Evolutionary conservation across 2,329 filamentous ascomycete genomes (phyloP).

Genomic region (Monosporascus sp.): DNA sequence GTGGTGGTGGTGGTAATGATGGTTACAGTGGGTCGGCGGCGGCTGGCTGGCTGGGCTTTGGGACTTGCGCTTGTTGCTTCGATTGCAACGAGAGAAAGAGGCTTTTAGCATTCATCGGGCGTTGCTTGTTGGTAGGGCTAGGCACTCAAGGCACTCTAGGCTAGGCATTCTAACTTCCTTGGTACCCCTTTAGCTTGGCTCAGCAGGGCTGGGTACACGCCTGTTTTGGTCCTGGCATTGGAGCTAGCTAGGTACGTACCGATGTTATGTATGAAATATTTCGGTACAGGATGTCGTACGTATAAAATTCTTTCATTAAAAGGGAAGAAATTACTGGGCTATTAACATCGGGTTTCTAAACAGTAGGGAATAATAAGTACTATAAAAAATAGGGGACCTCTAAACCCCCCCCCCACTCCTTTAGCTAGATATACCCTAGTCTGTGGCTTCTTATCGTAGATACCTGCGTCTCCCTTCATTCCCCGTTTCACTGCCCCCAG

Average conservation of each 20-base stretch:
- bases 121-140: no score
- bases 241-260: neutral
- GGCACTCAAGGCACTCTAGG: no score
- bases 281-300: no score
- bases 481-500: no score
- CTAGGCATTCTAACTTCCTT: no score
- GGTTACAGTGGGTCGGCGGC: neutral
- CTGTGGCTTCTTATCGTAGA: neutral
- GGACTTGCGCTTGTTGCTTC: neutral
- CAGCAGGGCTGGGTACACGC: neutral
- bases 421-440: neutral
- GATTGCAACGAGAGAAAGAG: no score
- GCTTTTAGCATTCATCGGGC: no score
- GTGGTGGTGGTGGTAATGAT: no score
- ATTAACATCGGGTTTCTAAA: neutral
- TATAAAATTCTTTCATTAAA: no score
- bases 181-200: neutral
- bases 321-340: no score
- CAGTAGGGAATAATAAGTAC: no score
- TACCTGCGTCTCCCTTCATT: neutral
- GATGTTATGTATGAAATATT: neutral
- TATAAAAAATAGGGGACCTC: neutral
- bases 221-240: no score
- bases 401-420: neutral
- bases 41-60: neutral